Conservation (phyloP, 140 eudicot genomes). For the Senecio squalidus region DNA sequence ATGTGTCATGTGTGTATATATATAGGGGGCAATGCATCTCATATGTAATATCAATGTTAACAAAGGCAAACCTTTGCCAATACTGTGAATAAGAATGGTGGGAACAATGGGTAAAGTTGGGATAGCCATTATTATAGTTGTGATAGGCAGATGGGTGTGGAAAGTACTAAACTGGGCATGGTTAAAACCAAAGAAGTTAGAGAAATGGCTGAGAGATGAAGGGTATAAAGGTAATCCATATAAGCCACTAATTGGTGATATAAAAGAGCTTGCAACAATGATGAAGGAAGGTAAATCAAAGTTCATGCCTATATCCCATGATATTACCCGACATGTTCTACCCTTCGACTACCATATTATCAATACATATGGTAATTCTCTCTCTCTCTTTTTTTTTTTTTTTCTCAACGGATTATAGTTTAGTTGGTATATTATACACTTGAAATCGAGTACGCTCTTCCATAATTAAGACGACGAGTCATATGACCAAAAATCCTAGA, state of each 20-base stretch:
- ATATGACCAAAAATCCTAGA: no score
- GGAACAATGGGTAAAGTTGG: not conserved
- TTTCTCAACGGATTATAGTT: no score
- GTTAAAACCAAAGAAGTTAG: constrained; percentile 24
- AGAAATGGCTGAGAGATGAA: constrained; percentile 18
- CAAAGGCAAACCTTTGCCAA: not conserved
- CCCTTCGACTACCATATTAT: constrained; percentile 14
- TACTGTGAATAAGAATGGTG: not conserved
- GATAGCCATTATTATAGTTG: constrained; percentile 1
- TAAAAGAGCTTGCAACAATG: constrained; percentile 13
- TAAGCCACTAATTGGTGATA: constrained; percentile 2
- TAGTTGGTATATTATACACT: no score
- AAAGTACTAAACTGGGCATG: constrained; percentile 17
- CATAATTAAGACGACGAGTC: no score
- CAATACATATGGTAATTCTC: constrained; percentile 15
- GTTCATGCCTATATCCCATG: constrained; percentile 1
- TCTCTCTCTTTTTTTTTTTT: not conserved
- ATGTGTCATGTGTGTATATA: no score
- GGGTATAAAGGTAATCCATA: constrained; percentile 17
- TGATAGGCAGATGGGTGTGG: constrained; percentile 1
- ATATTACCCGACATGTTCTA: constrained; percentile 1
- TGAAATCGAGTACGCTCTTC: no score
- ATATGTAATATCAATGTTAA: constrained; percentile 3
- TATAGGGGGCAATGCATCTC: no score
- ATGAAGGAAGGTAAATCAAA: not conserved